Evolutionary conservation across 2,329 filamentous ascomycete species (phyloP).

Genomic region (Coniochaeta sp.): DNA sequence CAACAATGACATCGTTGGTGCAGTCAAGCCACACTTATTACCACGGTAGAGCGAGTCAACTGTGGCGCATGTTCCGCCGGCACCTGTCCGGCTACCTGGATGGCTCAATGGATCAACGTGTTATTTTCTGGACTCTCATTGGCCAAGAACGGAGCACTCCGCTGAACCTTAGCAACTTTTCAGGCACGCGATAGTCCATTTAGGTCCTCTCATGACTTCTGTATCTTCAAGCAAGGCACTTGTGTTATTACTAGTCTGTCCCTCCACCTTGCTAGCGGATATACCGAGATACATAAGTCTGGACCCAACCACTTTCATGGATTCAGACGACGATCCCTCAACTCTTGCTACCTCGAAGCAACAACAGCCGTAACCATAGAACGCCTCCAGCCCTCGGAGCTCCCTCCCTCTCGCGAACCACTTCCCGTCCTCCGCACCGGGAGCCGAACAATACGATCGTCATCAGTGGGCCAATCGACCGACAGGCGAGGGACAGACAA

Average conservation of each 20-base stretch:
- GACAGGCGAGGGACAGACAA: constrained; percentile 1
- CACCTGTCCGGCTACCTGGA: not conserved
- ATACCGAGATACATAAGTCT: no score
- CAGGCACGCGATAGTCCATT: no score
- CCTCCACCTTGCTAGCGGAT: not conserved
- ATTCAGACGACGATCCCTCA: no score
- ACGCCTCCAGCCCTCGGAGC: not conserved
- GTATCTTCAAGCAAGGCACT: not conserved
- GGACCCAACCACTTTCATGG: no score
- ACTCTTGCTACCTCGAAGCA: no score
- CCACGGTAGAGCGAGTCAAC: not conserved
- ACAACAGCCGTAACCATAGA: constrained; percentile 1
- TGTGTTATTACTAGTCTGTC: no score
- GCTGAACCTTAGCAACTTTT: no score
- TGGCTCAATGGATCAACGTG: not conserved
- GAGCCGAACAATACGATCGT: not conserved
- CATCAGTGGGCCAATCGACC: constrained; percentile 1
- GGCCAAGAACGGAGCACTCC: no score
- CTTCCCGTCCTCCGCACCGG: not conserved
- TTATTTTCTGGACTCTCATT: not conserved
- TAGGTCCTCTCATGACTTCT: no score
- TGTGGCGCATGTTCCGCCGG: not conserved
- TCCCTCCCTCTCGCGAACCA: constrained; percentile 2
- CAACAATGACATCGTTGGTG: not conserved
- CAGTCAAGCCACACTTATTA: not conserved